Conservation (phyloP, 2,329 filamentous ascomycete species). For the Curvularia spicifera region DNA sequence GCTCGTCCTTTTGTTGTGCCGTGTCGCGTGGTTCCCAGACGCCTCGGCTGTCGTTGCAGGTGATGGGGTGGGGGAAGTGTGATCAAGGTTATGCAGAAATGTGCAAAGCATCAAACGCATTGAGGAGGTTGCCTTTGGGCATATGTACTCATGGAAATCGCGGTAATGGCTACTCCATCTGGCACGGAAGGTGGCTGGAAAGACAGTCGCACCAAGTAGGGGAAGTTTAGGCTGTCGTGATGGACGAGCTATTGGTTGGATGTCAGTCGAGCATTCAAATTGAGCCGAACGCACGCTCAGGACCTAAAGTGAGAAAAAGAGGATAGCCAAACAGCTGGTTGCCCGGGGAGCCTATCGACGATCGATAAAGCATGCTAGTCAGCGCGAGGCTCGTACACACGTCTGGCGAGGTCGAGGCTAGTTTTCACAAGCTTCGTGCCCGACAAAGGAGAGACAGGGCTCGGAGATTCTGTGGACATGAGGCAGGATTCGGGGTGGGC, state of each 20-base stretch:
- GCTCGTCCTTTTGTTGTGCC: constrained; percentile 9
- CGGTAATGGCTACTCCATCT: constrained; percentile 17
- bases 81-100: constrained; percentile 10
- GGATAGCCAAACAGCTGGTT: constrained; percentile 4
- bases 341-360: constrained; percentile 3
- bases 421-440: constrained; percentile 7
- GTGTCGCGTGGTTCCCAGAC: constrained; percentile 26
- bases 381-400: constrained; percentile 5
- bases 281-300: constrained; percentile 21
- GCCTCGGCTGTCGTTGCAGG: constrained; percentile 19
- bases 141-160: constrained; percentile 1
- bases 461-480: constrained; percentile 16
- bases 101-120: neutral
- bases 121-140: constrained; percentile 11
- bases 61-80: constrained; percentile 4
- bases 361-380: constrained; percentile 17
- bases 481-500: constrained; percentile 30
- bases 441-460: constrained; percentile 12
- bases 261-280: constrained; percentile 14
- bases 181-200: constrained; percentile 26
- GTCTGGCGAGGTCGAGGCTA: neutral
- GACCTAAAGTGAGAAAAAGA: constrained; percentile 3
- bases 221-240: constrained; percentile 6
- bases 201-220: constrained; percentile 10
- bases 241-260: constrained; percentile 13